A percentile compares a stretch with the other conserved stretches of the same genome.
These are phyloP conservation scores for Scheffersomyces titani DNA, from an alignment of 1,139 yeast species.

Conservation along the genomic window DNA sequence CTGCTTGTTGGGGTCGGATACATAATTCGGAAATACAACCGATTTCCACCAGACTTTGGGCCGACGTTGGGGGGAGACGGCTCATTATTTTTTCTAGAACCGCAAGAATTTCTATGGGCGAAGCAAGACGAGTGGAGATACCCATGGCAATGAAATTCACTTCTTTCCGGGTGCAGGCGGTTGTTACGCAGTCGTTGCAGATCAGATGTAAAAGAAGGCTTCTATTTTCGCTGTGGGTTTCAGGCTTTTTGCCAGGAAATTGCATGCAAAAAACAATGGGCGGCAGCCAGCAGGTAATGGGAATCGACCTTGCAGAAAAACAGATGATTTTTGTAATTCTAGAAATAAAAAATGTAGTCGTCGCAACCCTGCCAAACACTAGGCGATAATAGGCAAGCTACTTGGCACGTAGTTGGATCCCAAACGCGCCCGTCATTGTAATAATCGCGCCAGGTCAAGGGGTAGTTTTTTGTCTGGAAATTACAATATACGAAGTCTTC, in stretches of 20 bases:
- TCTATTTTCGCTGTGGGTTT: background rate
- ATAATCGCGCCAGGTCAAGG: background rate
- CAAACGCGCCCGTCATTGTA: background rate
- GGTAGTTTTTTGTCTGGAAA: background rate
- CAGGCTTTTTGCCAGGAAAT: background rate
- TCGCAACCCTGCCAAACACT: background rate
- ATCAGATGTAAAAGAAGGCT: background rate
- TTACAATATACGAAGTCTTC: background rate
- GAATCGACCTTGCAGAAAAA: background rate
- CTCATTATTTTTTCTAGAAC: background rate
- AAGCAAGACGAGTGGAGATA: background rate
- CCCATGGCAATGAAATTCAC: background rate
- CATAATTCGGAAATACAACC: background rate
- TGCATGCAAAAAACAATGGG: background rate
- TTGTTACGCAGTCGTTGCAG: background rate
- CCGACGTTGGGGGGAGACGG: background rate
- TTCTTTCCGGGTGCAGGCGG: background rate
- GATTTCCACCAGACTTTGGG: background rate
- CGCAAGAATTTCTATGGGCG: background rate
- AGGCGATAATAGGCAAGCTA: background rate
- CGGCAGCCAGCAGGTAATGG: background rate
- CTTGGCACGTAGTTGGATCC: background rate
- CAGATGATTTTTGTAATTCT: background rate
- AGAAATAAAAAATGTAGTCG: background rate
- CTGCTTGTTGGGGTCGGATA: background rate